A percentile compares a stretch with the other conserved stretches of the same genome.
phyloP scores from a whole-genome alignment of 306 rosid species.

The Lagenaria siceraria region DNA sequence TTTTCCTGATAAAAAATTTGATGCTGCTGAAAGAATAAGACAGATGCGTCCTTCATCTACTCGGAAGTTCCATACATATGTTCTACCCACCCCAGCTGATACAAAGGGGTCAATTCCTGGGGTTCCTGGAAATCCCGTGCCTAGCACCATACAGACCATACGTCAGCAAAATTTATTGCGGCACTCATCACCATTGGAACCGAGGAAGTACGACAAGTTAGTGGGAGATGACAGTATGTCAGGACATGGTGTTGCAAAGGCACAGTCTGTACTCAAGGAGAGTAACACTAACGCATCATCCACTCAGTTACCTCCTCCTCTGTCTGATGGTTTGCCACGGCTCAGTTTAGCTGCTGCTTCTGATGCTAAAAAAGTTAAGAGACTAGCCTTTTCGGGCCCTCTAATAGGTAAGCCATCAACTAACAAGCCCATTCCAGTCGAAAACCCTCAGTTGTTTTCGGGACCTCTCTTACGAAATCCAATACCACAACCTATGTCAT shows the following conservation, averaged over 20 bases:
- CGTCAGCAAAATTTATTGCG: conserved; percentile 60
- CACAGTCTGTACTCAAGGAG: conserved; percentile 57
- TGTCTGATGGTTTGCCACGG: conserved; percentile 31
- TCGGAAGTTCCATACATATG: conserved; percentile 69
- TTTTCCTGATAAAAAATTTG: conserved; percentile 47
- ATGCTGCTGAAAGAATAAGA: conserved; percentile 46
- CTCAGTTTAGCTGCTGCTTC: conserved; percentile 31
- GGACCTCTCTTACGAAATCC: conserved; percentile 70
- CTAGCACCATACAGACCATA: conserved; percentile 26
- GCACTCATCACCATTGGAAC: conserved; percentile 75
- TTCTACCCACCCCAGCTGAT: conserved; percentile 76
- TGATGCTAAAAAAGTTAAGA: conserved; percentile 51
- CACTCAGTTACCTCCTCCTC: conserved; percentile 50
- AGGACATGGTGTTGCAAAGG: conserved; percentile 23
- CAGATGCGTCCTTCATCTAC: conserved; percentile 60
- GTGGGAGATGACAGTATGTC: conserved; percentile 30
- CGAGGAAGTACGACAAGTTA: conserved; percentile 33
- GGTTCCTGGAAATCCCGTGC: conserved; percentile 29
- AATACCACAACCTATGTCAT: conserved; percentile 48
- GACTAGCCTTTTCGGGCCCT: conserved; percentile 86
- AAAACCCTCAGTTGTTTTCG: conserved; percentile 52
- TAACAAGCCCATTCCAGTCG: conserved; percentile 31
- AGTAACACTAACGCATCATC: conserved; percentile 49
- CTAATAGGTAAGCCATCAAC: conserved; percentile 46
- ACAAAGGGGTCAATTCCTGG: conserved; percentile 37